Base-by-base conservation (phyloP, 192 early-diverging fungal genomes). In the Dispira simplex region DNA sequence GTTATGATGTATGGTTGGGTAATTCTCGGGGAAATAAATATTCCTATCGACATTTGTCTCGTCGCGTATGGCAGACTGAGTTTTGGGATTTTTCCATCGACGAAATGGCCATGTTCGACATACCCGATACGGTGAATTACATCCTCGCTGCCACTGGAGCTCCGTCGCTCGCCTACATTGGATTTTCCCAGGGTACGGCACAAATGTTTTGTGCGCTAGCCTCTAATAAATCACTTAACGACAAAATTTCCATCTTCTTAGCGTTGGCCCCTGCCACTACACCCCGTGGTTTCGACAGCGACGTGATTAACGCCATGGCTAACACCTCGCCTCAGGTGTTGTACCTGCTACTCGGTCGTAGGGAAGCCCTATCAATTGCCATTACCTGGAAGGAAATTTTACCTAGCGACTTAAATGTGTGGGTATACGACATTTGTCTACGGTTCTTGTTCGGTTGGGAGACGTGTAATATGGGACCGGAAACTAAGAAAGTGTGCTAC, bases 31-130 rank as follows among this genome's bases (percentile, higher is more conserved):
- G 92, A 14, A 94, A 94, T 77, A 97, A 97, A 73, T 94, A 95
- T 69, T 84, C 85, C 47, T 90, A 87, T 69, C 90, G 90, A 64
- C 90, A 96, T 67, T 68, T 81, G 46, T 80, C 70, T 18, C 74
- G 79, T 44, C 83, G 76, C 39, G 83, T 88, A 0, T 70, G 75
- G 46, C 78, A 91, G 62, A 76, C 79, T 55, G 72, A 73, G 43
- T 93, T 92, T 68, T 98, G 95, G 95, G 81, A 96, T 70, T 98
- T 92, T 73, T 90, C 88, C 2, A 85, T 98, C 63, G 92, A 98
- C 73, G 87, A 95, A 63, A 82, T 92, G 44, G 91, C 91, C 25
- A 70, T 84, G 48, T 83, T 82, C 69, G 95, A 98, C 69, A 71
- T 98, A 32, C 91, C 92, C 3, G 82, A 90, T 51, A 82, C 85